A percentile compares a stretch with the other conserved stretches of the same genome.
Evolutionary conservation across 2,329 filamentous ascomycete species (phyloP).

Genomic region (Talaromyces sp.): DNA sequence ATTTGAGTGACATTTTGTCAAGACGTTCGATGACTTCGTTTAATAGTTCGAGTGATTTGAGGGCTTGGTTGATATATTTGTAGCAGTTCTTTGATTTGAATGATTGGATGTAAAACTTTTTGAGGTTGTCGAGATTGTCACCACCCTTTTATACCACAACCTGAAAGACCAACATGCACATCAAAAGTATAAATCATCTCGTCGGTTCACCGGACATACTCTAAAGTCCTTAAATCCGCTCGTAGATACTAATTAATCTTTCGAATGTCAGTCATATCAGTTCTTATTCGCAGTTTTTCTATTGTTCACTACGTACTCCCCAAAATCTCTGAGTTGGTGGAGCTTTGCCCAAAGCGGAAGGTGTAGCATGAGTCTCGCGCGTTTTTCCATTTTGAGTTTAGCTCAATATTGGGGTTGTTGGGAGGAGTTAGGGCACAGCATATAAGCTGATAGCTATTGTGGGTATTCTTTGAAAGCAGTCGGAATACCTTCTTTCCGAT

Average conservation of each 20-base stretch:
- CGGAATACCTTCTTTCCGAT: neutral
- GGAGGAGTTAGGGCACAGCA: neutral
- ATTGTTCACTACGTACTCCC: neutral
- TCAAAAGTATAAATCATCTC: neutral
- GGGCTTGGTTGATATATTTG: neutral
- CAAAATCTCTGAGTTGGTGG: neutral
- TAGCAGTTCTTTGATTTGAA: neutral
- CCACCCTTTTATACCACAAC: neutral
- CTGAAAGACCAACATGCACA: too few relatives aligned
- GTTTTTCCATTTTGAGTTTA: conserved; percentile 9
- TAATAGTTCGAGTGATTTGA: neutral
- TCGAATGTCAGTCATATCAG: neutral
- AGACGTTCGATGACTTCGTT: neutral
- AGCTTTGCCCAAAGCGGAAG: conserved; percentile 2
- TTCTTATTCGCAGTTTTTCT: neutral
- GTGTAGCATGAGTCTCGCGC: conserved; percentile 5
- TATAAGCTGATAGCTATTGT: neutral
- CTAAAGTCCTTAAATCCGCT: conserved; percentile 4
- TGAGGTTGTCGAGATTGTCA: neutral
- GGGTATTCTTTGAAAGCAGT: neutral
- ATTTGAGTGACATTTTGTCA: neutral
- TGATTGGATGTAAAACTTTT: neutral
- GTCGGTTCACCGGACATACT: neutral
- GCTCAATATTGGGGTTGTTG: neutral
- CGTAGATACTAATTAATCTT: neutral